Evolutionary conservation across 257 asterid species (phyloP).

Genomic region (Gardenia jasminoides): DNA sequence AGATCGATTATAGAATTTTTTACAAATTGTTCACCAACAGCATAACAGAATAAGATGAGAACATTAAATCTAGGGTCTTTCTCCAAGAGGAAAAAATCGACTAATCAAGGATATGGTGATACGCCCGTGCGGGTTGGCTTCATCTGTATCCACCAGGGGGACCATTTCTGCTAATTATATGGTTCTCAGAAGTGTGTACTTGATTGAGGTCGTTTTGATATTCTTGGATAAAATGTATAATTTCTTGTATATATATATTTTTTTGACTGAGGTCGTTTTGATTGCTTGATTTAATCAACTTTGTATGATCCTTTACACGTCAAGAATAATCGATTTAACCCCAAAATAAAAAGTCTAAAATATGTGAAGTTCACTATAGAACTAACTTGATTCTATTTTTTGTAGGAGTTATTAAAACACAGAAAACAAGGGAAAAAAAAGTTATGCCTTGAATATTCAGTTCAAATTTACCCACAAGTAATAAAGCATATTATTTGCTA

Average conservation of each 20-base stretch:
- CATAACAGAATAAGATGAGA: neutral
- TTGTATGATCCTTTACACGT: neutral
- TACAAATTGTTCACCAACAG: no score
- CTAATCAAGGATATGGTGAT: constrained; percentile 11
- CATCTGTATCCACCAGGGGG: constrained; percentile 13
- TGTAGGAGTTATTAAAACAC: neutral
- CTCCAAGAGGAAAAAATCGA: constrained; percentile 15
- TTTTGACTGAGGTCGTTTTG: neutral
- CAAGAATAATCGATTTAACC: neutral
- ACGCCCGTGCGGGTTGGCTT: constrained; percentile 29
- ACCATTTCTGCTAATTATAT: neutral
- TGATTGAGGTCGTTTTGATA: neutral
- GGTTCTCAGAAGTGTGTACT: neutral
- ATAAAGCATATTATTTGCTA: neutral
- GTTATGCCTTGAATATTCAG: neutral
- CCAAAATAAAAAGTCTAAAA: neutral
- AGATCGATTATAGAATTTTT: no score
- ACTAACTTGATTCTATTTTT: neutral
- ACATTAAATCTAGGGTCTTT: constrained; percentile 5
- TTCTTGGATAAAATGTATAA: neutral
- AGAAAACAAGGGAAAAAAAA: neutral
- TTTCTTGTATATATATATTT: no score
- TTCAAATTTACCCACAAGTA: neutral
- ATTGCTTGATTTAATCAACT: neutral
- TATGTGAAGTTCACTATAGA: neutral